Evolutionary conservation across 495 filamentous ascomycete species (phyloP), one percentile per base, ranked within the genome.

Genomic region (Penicillium crystallinum): DNA sequence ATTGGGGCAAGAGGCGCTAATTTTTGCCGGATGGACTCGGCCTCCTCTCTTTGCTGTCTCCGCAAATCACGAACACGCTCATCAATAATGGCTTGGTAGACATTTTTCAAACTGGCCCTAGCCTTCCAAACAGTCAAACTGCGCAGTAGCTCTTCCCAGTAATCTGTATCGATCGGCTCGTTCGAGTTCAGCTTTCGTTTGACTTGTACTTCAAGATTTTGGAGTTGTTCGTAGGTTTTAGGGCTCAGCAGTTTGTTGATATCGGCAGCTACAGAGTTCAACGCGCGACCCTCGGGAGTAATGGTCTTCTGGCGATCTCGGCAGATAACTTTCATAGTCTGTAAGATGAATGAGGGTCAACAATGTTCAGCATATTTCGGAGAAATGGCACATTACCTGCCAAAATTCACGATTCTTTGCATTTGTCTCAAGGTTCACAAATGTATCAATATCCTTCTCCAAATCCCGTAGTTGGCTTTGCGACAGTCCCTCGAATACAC

Each of bases 91-190:
- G 81, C 81, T 50, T 89, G 83, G 54, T 86, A 93, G 8, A 97
- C 82, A 38, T 83, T 84, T 68, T 86, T 85, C 30, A 98, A 70
- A 59, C 87, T 89, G 2, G 92, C 90, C 62, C 88, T 90, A 5
- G 92, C 89, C 69, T 97, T 97, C 83, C 87, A 96, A 3, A 95
- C 83, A 12, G 85, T 75, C 35, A 98, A 72, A 62, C 86, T 95
- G 55, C 85, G 82, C 41, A 97, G 76, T 2, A 98, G 78, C 60
- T 95, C 88, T 57, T 95, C 90, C 93, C 93, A 98, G 67, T 97
- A 98, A 66, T 98, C 93, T 4, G 86, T 89, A 72, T 98, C 95
- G 61, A 97, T 90, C 9, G 88, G 86, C 64, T 97, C 91, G 56
- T 95, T 85, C 11, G 89, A 93, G 36, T 85, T 77, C 34, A 98